Percentiles rank a stretch among this genome's conserved stretches.
Evolutionary conservation across 192 early-diverging fungal species (phyloP).

Genomic region (Linnemannia schmuckeri): DNA sequence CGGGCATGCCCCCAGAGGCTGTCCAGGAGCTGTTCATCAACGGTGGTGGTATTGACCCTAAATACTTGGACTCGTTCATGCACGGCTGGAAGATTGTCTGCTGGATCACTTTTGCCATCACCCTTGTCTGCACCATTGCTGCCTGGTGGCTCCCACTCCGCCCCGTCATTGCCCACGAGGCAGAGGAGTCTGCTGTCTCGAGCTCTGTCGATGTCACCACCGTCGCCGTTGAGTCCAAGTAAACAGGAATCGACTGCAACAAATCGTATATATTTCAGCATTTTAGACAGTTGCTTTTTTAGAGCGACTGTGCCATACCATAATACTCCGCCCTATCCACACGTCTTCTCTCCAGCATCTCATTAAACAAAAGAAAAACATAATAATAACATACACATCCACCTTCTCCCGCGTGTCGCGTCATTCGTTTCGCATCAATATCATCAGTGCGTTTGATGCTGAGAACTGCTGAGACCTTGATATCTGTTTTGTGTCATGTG

Average conservation of each 20-base stretch:
- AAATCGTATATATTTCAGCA: not conserved
- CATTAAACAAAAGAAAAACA: not conserved
- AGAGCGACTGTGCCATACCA: not conserved
- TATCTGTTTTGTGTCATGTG: too few relatives aligned
- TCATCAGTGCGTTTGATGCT: too few relatives aligned
- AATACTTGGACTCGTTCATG: constrained; percentile 49
- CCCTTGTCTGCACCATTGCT: constrained; percentile 35
- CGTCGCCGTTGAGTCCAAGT: not conserved
- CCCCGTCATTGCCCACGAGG: constrained; percentile 36
- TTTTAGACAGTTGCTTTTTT: not conserved
- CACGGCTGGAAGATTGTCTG: constrained; percentile 41
- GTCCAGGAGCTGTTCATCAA: constrained; percentile 50
- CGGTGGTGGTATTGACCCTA: constrained; percentile 42
- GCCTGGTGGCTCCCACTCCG: constrained; percentile 32
- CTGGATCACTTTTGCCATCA: constrained; percentile 54
- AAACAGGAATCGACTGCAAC: not conserved
- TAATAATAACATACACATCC: not conserved
- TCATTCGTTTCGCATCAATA: too few relatives aligned
- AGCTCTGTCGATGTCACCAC: not conserved
- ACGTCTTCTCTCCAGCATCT: not conserved
- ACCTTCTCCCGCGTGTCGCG: too few relatives aligned
- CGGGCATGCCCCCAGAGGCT: constrained; percentile 47
- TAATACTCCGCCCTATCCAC: not conserved
- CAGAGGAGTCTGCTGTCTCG: constrained; percentile 15
- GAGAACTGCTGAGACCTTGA: too few relatives aligned